Base-by-base conservation (phyloP, 2,329 filamentous ascomycete species). In the Tolypocladium inflatum region DNA sequence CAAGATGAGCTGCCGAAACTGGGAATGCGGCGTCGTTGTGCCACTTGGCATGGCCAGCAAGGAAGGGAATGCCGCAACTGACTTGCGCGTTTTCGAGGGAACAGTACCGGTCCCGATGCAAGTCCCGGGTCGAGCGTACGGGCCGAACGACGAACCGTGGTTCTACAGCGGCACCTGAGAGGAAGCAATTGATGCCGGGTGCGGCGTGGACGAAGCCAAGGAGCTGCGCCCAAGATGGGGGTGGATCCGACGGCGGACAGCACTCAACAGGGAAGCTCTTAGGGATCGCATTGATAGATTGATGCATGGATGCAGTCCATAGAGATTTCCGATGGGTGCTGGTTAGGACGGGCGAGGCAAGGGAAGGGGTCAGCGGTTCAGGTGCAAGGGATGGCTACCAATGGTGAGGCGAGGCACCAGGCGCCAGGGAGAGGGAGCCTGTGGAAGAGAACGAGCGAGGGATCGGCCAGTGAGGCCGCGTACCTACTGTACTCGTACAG, bases 1-100 rank as follows among this genome's bases (percentile, higher is more conserved):
- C 15, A 96, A 91, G 71, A 78, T 97, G 62, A 91, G 82, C 61
- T 91, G 89, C 71, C 85, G 89, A 57, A 99, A 97, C 71, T 97
- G 93, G 92, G 94, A 97, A 74, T 96, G 91, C 68, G 94, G 94
- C 41, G 89, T 99, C 1, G 65, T 97, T 30, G 70, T 97, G 45
- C 85, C 86, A 11, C 76, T 89, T 30, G 65, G 67, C 56, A 61
- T 60, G 26, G 39, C 53, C 59, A 54, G 61, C 45, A 23, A 56
- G 57, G 39, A 55, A 54, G 54, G 48, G 55, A 53, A 45, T 60
- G 58, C 60, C 61, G 57, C 58, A 55, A 57, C 56, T 54, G 61
- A 61, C 59, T 61, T 66, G 63, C 57, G 59, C 57, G 73, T 79
- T 13, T 89, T 90, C 67, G 68, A 76, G 37, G 76, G 72, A 11